These are phyloP conservation scores for Nannochloropsis salina DNA, from an alignment of 108 stramenopile genomes.

Conservation along the genomic window DNA sequence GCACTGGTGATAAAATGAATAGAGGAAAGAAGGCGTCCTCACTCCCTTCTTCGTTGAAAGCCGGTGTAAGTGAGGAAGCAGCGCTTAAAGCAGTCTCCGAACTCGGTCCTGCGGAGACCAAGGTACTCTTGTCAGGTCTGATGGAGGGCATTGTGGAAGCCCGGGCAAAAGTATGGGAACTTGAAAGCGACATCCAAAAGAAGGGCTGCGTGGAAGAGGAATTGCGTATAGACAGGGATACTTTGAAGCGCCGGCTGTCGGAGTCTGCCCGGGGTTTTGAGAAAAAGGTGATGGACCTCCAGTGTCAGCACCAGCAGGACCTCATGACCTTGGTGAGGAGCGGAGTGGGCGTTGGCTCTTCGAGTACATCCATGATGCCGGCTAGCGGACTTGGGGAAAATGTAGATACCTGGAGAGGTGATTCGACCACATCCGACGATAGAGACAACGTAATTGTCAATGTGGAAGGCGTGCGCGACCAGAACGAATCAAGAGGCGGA, in stretches of 20 bases:
- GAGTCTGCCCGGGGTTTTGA: not conserved
- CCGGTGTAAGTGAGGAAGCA: not conserved
- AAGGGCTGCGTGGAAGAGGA: not conserved
- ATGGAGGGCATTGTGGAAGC: not conserved
- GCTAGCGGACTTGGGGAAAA: not conserved
- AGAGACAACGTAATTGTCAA: not conserved
- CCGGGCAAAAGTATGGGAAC: constrained; percentile 2
- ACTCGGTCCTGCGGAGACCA: not conserved
- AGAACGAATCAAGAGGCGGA: not conserved
- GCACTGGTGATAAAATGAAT: not conserved
- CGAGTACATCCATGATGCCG: not conserved
- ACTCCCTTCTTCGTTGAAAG: not conserved
- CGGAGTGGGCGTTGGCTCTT: not conserved
- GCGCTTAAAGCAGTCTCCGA: not conserved
- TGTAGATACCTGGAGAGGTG: not conserved
- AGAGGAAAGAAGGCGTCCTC: not conserved
- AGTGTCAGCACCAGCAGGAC: not conserved
- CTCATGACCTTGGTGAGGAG: not conserved
- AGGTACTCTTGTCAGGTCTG: not conserved
- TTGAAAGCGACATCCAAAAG: not conserved
- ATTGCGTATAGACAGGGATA: not conserved
- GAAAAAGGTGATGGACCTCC: not conserved
- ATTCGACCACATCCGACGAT: not conserved
- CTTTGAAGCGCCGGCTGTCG: not conserved
- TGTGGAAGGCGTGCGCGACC: not conserved